Conservation (phyloP, 148 eudicot species). For the Spergularia bocconei region DNA sequence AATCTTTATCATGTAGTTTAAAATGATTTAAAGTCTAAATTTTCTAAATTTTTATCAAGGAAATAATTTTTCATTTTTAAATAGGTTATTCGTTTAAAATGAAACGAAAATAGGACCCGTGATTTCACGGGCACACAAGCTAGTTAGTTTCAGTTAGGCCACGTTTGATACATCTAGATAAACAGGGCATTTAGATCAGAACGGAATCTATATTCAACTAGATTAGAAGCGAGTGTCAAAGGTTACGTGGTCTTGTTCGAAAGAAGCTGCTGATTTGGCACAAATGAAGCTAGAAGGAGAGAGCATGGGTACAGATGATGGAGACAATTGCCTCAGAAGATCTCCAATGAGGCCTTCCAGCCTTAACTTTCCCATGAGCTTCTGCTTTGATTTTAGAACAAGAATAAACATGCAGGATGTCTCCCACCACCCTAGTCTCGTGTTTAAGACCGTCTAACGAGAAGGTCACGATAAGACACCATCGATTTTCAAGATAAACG, state of each 20-base stretch:
- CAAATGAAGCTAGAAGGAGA: slow-evolving; percentile 98
- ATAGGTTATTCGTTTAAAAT: no score
- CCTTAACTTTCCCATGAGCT: slow-evolving; percentile 69
- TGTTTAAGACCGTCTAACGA: not conserved
- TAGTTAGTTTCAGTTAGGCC: no score
- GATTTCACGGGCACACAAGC: no score
- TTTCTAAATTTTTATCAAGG: no score
- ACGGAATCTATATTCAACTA: slow-evolving; percentile 35
- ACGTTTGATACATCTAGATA: no score
- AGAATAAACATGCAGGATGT: slow-evolving; percentile 23
- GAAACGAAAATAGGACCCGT: no score
- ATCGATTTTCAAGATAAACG: no score
- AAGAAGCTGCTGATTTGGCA: slow-evolving; percentile 95
- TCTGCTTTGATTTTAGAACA: slow-evolving; percentile 51
- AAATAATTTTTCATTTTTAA: no score
- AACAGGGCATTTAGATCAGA: no score
- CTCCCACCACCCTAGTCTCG: not conserved
- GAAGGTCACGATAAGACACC: no score
- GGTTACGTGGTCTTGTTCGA: slow-evolving; percentile 86
- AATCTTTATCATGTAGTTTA: no score
- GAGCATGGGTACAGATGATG: slow-evolving; percentile 75
- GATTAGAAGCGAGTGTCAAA: slow-evolving; percentile 97
- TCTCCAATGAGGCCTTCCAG: slow-evolving; percentile 72
- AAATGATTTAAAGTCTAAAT: no score
- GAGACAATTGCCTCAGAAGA: slow-evolving; percentile 60